Percentiles rank a stretch among this genome's conserved stretches.
Conservation (phyloP, 345 rosid species). For the Lepidium sativum region DNA sequence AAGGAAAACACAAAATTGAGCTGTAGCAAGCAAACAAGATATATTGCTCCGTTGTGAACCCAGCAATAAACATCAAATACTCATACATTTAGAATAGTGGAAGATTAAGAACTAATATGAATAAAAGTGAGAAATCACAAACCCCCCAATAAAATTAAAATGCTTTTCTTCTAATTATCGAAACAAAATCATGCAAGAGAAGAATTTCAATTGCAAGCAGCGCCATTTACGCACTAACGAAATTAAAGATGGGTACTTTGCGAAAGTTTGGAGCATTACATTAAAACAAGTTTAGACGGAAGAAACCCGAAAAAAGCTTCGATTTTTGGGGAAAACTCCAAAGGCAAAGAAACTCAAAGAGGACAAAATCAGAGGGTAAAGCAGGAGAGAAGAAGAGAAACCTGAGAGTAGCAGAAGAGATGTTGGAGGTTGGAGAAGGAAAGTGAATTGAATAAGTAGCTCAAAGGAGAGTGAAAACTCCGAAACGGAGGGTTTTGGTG, state of each 20-base stretch:
- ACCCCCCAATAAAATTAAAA: background rate
- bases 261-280: conserved; percentile 17
- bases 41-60: background rate
- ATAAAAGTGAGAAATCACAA: background rate
- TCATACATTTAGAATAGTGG: background rate
- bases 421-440: background rate
- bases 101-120: background rate
- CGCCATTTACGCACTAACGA: background rate
- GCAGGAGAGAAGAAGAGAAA: background rate
- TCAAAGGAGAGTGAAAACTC: background rate
- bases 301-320: background rate
- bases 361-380: background rate
- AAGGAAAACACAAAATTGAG: background rate
- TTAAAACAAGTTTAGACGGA: background rate
- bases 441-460: conserved; percentile 1
- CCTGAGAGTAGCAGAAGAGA: conserved; percentile 15
- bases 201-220: background rate
- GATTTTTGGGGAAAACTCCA: background rate
- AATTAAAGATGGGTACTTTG: conserved; percentile 4
- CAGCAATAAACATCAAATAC: background rate
- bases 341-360: background rate
- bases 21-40: background rate
- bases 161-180: too few relatives aligned
- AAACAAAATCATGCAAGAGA: background rate
- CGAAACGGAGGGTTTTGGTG: conserved; percentile 24